These are phyloP conservation scores for Cercophora newfieldiana DNA, from an alignment of 495 filamentous ascomycete species.

Conservation along the genomic window DNA sequence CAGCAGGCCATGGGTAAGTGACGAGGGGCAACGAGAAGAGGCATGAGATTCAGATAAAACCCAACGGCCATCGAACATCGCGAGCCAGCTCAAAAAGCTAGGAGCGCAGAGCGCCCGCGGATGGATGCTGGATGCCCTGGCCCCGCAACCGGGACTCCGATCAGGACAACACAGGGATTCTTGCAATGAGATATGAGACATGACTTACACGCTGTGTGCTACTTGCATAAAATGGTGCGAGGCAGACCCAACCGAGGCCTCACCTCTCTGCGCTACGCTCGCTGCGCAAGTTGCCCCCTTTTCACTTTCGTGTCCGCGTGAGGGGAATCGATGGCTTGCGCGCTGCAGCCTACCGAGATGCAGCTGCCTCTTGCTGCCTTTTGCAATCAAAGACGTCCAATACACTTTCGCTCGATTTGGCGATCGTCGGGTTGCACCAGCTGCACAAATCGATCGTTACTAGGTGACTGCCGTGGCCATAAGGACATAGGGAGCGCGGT, in stretches of 20 bases:
- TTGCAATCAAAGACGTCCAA: background rate
- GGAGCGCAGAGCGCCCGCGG: background rate
- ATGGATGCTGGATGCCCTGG: background rate
- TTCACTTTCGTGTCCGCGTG: background rate
- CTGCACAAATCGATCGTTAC: conserved; percentile 1
- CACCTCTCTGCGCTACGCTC: background rate
- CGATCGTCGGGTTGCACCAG: background rate
- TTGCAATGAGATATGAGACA: conserved; percentile 17
- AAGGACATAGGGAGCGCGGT: background rate
- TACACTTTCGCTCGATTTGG: conserved; percentile 1
- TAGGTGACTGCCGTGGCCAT: conserved; percentile 2
- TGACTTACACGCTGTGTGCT: conserved; percentile 29
- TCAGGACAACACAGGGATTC: conserved; percentile 6
- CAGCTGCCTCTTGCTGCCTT: background rate
- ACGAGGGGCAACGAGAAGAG: background rate
- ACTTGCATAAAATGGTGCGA: conserved; percentile 25
- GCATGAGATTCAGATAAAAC: background rate
- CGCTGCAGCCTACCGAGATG: background rate
- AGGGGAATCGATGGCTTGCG: background rate
- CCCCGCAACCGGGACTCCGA: conserved; percentile 4
- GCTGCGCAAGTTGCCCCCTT: background rate
- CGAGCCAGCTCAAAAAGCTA: background rate
- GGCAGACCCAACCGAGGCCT: background rate
- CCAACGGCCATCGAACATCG: background rate
- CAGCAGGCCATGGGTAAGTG: background rate